Evolutionary conservation across 208 protist species (phyloP).

Genomic region (Trypanosoma caninum): DNA sequence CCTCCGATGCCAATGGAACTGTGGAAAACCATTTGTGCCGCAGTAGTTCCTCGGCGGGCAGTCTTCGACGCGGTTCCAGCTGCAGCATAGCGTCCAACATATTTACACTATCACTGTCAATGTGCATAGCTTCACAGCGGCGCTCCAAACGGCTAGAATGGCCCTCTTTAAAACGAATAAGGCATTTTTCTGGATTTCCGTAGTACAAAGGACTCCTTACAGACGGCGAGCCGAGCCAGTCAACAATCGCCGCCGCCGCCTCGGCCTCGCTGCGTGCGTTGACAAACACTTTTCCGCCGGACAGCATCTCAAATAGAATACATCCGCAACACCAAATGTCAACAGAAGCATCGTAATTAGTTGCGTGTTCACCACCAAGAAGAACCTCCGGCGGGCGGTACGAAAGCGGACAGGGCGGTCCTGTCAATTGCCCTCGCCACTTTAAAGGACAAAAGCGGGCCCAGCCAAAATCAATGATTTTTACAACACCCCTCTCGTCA

Average conservation of each 20-base stretch:
- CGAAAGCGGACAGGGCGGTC: slow-evolving; percentile 57
- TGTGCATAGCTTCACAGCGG: slow-evolving; percentile 44
- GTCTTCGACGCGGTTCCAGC: slow-evolving; percentile 62
- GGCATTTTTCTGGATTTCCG: slow-evolving; percentile 7
- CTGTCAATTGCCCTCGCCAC: slow-evolving; percentile 50
- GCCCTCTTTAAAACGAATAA: slow-evolving; percentile 25
- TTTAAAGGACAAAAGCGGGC: slow-evolving; percentile 33
- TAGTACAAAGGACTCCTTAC: slow-evolving; percentile 48
- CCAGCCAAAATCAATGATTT: slow-evolving; percentile 91
- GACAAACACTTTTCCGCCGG: slow-evolving; percentile 94
- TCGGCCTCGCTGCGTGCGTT: slow-evolving; percentile 50
- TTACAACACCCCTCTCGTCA: slow-evolving; percentile 59
- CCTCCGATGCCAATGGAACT: slow-evolving; percentile 48
- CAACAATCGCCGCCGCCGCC: slow-evolving; percentile 55
- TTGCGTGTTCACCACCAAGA: slow-evolving; percentile 31
- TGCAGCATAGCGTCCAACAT: slow-evolving; percentile 80
- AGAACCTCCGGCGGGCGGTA: slow-evolving; percentile 85
- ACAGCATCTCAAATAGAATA: slow-evolving; percentile 98
- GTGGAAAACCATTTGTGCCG: slow-evolving; percentile 69
- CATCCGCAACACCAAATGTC: slow-evolving; percentile 96
- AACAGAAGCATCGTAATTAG: slow-evolving; percentile 89
- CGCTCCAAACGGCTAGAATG: slow-evolving; percentile 39
- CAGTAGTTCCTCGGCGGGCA: slow-evolving; percentile 46
- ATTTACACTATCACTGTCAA: slow-evolving; percentile 30
- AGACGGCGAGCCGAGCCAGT: slow-evolving; percentile 74